Conservation (phyloP, 2,329 filamentous ascomycete species). For the Teratosphaeriaceae sp. region DNA sequence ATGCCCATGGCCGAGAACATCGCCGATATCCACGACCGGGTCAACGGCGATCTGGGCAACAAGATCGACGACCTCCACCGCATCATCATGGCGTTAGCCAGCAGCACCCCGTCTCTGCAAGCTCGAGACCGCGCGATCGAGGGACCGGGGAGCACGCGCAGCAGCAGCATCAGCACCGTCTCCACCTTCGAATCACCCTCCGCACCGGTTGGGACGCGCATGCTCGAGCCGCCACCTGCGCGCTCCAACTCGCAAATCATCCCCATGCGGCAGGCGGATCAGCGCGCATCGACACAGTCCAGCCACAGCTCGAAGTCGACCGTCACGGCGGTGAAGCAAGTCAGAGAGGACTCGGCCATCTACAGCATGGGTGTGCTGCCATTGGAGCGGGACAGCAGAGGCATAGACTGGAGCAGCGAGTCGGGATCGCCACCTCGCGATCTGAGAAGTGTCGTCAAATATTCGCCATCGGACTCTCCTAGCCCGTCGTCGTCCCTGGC, state of each 20-base stretch:
- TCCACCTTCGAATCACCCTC: constrained; percentile 11
- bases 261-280: constrained; percentile 5
- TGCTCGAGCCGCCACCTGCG: constrained; percentile 8
- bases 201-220: neutral
- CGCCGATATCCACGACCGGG: constrained; percentile 23
- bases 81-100: constrained; percentile 22
- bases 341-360: constrained; percentile 18
- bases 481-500: neutral
- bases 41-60: constrained; percentile 19
- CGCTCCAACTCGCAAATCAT: constrained; percentile 2
- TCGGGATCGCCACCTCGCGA: constrained; percentile 15
- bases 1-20: constrained; percentile 28
- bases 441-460: constrained; percentile 13
- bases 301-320: constrained; percentile 4
- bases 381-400: constrained; percentile 4
- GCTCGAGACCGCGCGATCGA: constrained; percentile 11
- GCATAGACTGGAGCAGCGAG: constrained; percentile 19
- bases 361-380: constrained; percentile 9
- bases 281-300: constrained; percentile 4
- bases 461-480: constrained; percentile 3
- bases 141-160: constrained; percentile 8
- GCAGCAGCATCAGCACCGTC: constrained; percentile 13
- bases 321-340: constrained; percentile 1
- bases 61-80: constrained; percentile 26
- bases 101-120: constrained; percentile 15